phyloP scores from a whole-genome alignment of 2,329 filamentous ascomycete species.

The Beauveria medogensis region DNA sequence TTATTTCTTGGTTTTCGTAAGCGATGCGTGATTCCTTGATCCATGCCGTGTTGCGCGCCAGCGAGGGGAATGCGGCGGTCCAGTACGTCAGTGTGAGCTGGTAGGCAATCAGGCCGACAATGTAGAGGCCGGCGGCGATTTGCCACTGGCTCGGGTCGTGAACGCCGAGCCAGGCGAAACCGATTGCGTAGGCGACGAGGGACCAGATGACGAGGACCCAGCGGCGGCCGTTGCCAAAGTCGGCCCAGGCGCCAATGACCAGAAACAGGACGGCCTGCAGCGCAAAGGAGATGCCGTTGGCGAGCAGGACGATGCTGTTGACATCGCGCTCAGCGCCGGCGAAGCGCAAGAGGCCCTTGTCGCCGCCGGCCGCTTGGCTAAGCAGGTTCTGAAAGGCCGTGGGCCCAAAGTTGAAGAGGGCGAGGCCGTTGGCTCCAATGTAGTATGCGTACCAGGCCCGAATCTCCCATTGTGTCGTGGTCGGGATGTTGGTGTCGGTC shows the following conservation, averaged over 20 bases:
- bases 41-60: conserved; percentile 29
- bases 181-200: conserved; percentile 52
- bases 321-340: conserved; percentile 49
- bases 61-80: conserved; percentile 47
- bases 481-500: conserved; percentile 6
- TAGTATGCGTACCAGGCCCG: conserved; percentile 40
- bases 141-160: conserved; percentile 53
- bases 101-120: conserved; percentile 58
- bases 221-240: conserved; percentile 58
- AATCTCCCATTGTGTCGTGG: conserved; percentile 9
- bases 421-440: conserved; percentile 57
- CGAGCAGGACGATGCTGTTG: conserved; percentile 56
- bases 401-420: conserved; percentile 56
- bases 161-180: conserved; percentile 61
- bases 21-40: conserved; percentile 25
- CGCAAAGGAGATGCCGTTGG: conserved; percentile 61
- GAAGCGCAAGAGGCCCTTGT: conserved; percentile 44
- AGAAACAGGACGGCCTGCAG: conserved; percentile 53
- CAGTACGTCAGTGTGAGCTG: conserved; percentile 62
- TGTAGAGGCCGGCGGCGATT: conserved; percentile 53
- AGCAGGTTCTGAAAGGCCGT: conserved; percentile 59
- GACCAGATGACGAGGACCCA: conserved; percentile 56
- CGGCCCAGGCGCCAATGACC: conserved; percentile 44
- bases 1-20: conserved; percentile 37
- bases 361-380: conserved; percentile 48